Base-by-base conservation (phyloP, 169 alveolate genomes). In the Babesia bigemina region DNA sequence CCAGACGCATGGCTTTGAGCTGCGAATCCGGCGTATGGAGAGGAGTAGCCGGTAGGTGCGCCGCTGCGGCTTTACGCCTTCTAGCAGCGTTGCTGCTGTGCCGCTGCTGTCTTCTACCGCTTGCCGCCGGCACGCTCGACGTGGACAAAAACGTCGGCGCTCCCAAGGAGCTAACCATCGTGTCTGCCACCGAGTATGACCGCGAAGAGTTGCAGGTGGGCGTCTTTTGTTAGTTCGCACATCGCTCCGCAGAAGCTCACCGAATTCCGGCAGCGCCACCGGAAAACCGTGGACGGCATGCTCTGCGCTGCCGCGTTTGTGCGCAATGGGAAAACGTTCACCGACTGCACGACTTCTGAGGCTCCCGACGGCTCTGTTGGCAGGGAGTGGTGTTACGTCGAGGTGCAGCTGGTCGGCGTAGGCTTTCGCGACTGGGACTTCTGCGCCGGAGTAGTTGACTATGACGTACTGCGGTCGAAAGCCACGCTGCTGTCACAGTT, bases 291-390 rank as follows among this genome's bases (percentile, higher is more conserved):
- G 2, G 95, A 93, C 48, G 97, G 97, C 4, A 73, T 93, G 45
- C 86, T 94, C 24, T 94, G 97, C 76, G 96, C 97, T 4, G 97
- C 97, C 8, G 97, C 96, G 28, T 94, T 94, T 75, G 97, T 93
- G 42, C 95, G 94, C 50, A 94, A 94, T 59, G 96, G 92, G 26
- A 91, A 90, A 49, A 92, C 92, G 14, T 94, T 91, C 90, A 94
- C 97, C 17, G 97, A 93, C 56, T 94, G 97, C 67, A 94, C 97
- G 6, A 79, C 84, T 19, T 91, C 96, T 44, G 88, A 89, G 61
- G 95, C 95, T 36, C 97, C 97, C 4, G 96, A 94, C 57, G 97
- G 97, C 44, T 65, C 93, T 17, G 81, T 91, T 4, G 96, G 96
- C 26, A 70, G 95, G 44, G 96, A 92, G 47, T 94, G 97, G 97